Evolutionary conservation across 768 basidiomycete genomes (phyloP), one percentile per base, ranked within the genome.

Genomic region (Dioszegia hungarica): DNA sequence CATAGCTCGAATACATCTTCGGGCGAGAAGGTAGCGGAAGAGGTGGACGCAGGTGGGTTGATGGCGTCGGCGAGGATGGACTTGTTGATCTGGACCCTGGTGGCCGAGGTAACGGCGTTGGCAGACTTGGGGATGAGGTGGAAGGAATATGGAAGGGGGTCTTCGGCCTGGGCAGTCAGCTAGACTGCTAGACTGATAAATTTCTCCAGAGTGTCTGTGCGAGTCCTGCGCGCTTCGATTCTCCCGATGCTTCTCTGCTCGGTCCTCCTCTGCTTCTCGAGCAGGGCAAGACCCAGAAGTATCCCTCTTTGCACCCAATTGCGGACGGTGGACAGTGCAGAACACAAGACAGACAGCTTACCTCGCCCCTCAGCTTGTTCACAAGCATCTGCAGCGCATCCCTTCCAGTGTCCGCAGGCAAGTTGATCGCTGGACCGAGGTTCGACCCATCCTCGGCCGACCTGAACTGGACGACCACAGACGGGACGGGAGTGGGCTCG

Each of bases 141-240:
- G 77, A 98, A 95, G 33, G 87, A 80, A 72, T 91, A 98, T 5
- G 94, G 92, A 17, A 91, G 84, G 41, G 91, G 90, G 64, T 95
- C 92, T 64, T 91, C 90, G 53, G 85, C 82, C 85, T 87, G 59
- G 15, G 38, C 46, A 24, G 62, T 52, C 47, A 57, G 51, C 38
- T 27, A n/a, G n/a, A n/a, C n/a, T n/a, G n/a, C n/a, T n/a, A n/a
- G n/a, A n/a, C n/a, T n/a, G n/a, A n/a, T n/a, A n/a, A n/a, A n/a
- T n/a, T n/a, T n/a, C n/a, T n/a, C n/a, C n/a, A n/a, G n/a, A n/a
- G n/a, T n/a, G n/a, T n/a, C n/a, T n/a, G n/a, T n/a, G n/a, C n/a
- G n/a, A n/a, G n/a, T n/a, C n/a, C n/a, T n/a, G n/a, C n/a, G n/a
- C n/a, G n/a, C n/a, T n/a, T n/a, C n/a, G n/a, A n/a, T n/a, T n/a